A percentile compares a stretch with the other conserved stretches of the same genome.
phyloP scores from a whole-genome alignment of 225 moss, liverwort and hornwort genomes.

The Physcomitrellopsis africana region DNA sequence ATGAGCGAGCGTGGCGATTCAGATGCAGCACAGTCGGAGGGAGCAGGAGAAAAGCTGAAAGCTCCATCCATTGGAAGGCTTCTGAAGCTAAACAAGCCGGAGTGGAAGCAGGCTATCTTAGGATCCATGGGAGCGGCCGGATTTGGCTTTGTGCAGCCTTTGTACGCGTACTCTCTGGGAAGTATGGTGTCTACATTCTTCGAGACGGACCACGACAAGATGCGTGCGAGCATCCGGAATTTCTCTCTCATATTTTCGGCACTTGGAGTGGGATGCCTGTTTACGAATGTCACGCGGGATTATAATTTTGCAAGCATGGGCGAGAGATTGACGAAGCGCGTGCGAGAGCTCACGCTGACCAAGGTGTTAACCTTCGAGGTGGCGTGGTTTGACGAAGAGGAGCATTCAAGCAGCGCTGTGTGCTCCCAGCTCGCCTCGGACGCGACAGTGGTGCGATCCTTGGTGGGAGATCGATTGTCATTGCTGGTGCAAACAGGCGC shows the following conservation, averaged over 20 bases:
- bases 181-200: conserved; percentile 53
- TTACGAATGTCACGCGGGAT: conserved; percentile 51
- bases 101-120: conserved; percentile 55
- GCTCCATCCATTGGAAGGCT: conserved; percentile 49
- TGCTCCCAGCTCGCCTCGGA: conserved; percentile 53
- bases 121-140: conserved; percentile 47
- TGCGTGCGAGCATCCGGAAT: conserved; percentile 35
- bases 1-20: conserved; percentile 28
- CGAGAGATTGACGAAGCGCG: conserved; percentile 55
- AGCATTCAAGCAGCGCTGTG: conserved; percentile 56
- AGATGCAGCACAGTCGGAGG: conserved; percentile 20
- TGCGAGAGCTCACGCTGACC: conserved; percentile 48
- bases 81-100: conserved; percentile 53
- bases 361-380: conserved; percentile 61
- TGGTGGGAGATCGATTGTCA: conserved; percentile 51
- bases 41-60: conserved; percentile 37
- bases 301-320: conserved; percentile 66
- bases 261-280: conserved; percentile 22
- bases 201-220: conserved; percentile 41
- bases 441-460: conserved; percentile 46
- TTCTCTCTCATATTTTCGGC: conserved; percentile 37
- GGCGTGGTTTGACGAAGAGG: conserved; percentile 69
- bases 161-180: conserved; percentile 49
- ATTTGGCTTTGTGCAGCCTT: conserved; percentile 50
- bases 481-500: conserved; percentile 40